Base-by-base conservation (phyloP, 257 asterid genomes). In the Solanum etuberosum region DNA sequence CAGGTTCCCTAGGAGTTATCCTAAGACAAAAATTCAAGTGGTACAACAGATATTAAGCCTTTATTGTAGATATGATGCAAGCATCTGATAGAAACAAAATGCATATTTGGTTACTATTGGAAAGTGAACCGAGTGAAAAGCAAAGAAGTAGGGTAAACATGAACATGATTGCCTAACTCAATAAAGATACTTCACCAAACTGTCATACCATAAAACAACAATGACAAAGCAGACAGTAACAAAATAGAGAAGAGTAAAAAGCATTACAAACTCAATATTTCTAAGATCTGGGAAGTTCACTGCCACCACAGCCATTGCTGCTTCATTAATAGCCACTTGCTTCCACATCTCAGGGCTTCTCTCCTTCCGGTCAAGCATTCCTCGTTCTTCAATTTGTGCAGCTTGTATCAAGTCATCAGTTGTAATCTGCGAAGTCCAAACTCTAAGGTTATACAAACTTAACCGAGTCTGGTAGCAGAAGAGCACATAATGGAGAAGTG, bases 341-440 rank as follows among this genome's bases (percentile, higher is more conserved):
- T 91, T 97, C 99, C 99, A 96, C 86, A 70, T 92, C 86, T 93
- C 98, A 21, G 94, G 94, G 93, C 98, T 95, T 92, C 99, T 95
- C 86, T 95, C 99, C 94, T 92, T 97, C 87, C 92, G 94, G 82
- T 96, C 98, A 74, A 94, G 93, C 97, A 93, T 91, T 84, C 99
- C 99, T 83, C 94, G 89, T 90, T 97, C 99, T 93, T 97, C 99
- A 88, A 97, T 93, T 94, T 97, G 98, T 48, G 98, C 99, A 89
- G 99, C 99, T 97, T 96, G 99, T 89, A 97, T 87, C 93, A 97
- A 90, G 89, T 96, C 99, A 90, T 96, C 99, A 51, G 98, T 97
- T 25, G 99, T 97, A 89, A 97, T 97, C 99, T 97, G 91, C 88
- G 81, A 59, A 92, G 70, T 27, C 29, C 87, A 86, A 74, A 42